Base-by-base conservation (phyloP, 176 grass and related monocot genomes). In the Raddia guianensis region DNA sequence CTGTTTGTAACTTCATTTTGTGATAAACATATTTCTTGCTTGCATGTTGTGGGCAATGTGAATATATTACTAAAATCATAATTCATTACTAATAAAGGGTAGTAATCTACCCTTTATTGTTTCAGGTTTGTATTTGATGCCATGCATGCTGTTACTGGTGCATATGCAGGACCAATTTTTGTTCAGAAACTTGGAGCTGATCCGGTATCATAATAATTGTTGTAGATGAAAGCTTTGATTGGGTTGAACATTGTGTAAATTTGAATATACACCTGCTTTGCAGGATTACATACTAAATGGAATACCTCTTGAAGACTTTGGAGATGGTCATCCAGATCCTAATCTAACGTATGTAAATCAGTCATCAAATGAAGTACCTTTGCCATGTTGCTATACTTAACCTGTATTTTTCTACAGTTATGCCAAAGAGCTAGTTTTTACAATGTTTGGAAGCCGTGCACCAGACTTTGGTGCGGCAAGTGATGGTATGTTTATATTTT, bases 381-480 rank as follows among this genome's bases (percentile, higher is more conserved):
- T 63, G 56, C 58, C 33, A 40, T 44, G 48, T 18, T 70, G 32
- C 75, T 12, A 51, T 46, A 60, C 40, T 40, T 71, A 52, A 52
- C 56, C 74, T 58, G 20, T 57, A 47, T 71, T 83, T 69, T 78
- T 87, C 12, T 67, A 77, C 81, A 97, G 94, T 80, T 97, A 97
- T 81, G 94, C 94, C 73, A 97, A 97, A 80, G 94, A 97, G 58
- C 89, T 97, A 50, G 94, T 97, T 49, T 73, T 87, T 49, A 88
- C 85, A 43, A 93, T 93, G 94, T 93, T 91, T 66, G 84, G 86
- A 66, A 86, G 69, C 32, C 67, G 83, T 86, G 94, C 91, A 87
- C 94, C 94, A 54, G 94, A 97, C 74, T 70, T 97, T 32, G 94
- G 94, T 77, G 94, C 94, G 81, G 94, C 94, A 87, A 97, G 94